Conservation (phyloP, 768 basidiomycete species). For the Lactifluus echinatus region DNA sequence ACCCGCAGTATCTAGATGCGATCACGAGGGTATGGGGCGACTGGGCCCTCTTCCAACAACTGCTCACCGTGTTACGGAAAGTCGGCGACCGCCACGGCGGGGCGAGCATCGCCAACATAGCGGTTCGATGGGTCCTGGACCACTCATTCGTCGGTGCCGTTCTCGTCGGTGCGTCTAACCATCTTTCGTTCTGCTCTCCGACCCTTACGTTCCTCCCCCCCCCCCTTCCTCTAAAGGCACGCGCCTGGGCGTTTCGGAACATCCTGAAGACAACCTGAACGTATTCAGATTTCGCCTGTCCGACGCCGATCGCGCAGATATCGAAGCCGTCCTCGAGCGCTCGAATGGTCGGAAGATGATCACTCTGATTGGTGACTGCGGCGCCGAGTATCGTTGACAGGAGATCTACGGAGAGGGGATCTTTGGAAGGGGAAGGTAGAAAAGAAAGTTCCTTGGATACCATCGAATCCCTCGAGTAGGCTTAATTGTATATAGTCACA, state of each 20-base stretch:
- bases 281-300: slow-evolving; percentile 53
- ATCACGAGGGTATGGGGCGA: slow-evolving; percentile 72
- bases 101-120: slow-evolving; percentile 66
- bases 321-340: slow-evolving; percentile 51
- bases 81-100: slow-evolving; percentile 61
- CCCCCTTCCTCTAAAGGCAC: slow-evolving; percentile 38
- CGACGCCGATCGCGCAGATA: slow-evolving; percentile 47
- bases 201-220: neutral
- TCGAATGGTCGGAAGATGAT: slow-evolving; percentile 61
- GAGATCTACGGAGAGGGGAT: neutral
- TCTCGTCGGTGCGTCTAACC: slow-evolving; percentile 48
- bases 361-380: slow-evolving; percentile 70
- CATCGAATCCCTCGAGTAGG: neutral
- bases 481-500: neutral
- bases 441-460: neutral
- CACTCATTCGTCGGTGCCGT: slow-evolving; percentile 71
- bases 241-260: slow-evolving; percentile 67
- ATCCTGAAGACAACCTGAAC: slow-evolving; percentile 56
- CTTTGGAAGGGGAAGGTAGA: neutral
- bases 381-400: slow-evolving; percentile 61
- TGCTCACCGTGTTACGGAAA: slow-evolving; percentile 48
- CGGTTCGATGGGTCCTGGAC: slow-evolving; percentile 78
- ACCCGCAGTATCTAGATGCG: slow-evolving; percentile 70
- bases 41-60: slow-evolving; percentile 66
- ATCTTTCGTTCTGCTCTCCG: neutral